Evolutionary conservation across 345 rosid genomes (phyloP), one percentile per base, ranked within the genome.

Genomic region (Chamaenerion angustifolium): DNA sequence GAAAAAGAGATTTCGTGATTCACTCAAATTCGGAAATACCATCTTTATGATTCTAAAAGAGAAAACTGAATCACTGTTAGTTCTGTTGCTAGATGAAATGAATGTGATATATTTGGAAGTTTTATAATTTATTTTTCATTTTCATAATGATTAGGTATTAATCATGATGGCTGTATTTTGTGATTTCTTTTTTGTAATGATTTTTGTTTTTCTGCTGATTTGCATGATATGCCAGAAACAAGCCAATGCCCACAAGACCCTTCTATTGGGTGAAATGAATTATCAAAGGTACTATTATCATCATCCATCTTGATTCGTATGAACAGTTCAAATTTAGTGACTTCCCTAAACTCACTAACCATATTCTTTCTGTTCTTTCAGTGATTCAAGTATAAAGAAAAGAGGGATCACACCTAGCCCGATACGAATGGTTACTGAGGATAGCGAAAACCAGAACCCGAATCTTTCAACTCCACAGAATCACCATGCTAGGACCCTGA

Each of bases 401-500:
- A 81, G 62, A 41, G 86, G 83, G 60, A 77, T 64, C 46, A 59
- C 54, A 53, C 72, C 66, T 40, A 56, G 76, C 56, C 64, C 75
- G 42, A 56, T 50, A 37, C 43, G 66, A 56, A 45, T 78, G 42
- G 56, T 46, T 46, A 61, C 52, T 54, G 73, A 79, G 59, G 82
- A 86, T 44, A 12, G 53, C 43, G 93, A 83, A 56, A 92, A 86
- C 54, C 83, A 63, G 69, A 72, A 80, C 46, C 98, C 93, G 3
- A 81, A 78, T 61, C 65, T 64, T 12, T 55, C 71, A 37, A 69
- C 82, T 41, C 81, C 79, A 4, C 70, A 63, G 12, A 71, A 58
- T 59, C 57, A 57, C 48, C 79, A 79, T 55, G 50, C 70, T 10
- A 69, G 71, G 64, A 64, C 74, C 16, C 57, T 64, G 71, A 77